Evolutionary conservation across 805 yeast species (phyloP).

Genomic region (Zygosaccharomyces bisporus): DNA sequence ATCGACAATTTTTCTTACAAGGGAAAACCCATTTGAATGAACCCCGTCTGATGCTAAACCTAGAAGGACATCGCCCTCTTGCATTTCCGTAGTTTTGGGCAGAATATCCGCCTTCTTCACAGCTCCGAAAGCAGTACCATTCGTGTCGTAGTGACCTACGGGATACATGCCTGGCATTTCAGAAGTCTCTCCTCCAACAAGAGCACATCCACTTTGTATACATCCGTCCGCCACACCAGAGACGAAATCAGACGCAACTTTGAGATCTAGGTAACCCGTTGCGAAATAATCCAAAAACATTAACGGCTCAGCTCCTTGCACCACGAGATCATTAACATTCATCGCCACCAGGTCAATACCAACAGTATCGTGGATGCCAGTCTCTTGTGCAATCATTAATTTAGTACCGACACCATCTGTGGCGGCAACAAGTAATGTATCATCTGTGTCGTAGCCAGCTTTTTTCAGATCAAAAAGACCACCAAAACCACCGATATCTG

Average conservation of each 20-base stretch:
- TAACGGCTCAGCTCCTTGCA: conserved; percentile 98
- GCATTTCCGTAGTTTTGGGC: conserved; percentile 68
- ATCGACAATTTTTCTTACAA: conserved; percentile 88
- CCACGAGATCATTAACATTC: conserved; percentile 97
- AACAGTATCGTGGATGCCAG: conserved; percentile 90
- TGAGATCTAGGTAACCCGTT: conserved; percentile 82
- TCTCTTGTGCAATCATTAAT: conserved; percentile 86
- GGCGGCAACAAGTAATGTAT: conserved; percentile 87
- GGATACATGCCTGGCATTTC: conserved; percentile 99
- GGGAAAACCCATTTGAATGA: conserved; percentile 95
- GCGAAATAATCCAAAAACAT: conserved; percentile 96
- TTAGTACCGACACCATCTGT: conserved; percentile 99
- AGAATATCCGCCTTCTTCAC: conserved; percentile 69
- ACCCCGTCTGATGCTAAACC: conserved; percentile 91
- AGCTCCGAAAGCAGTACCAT: conserved; percentile 98
- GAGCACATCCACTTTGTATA: conserved; percentile 90
- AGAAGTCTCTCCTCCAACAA: conserved; percentile 98
- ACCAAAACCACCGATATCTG: conserved; percentile 98
- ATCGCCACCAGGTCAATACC: conserved; percentile 98
- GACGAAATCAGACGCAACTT: conserved; percentile 82
- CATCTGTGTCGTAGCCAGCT: conserved; percentile 71
- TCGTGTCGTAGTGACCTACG: conserved; percentile 93
- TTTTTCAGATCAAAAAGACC: conserved; percentile 88
- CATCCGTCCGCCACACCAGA: conserved; percentile 97
- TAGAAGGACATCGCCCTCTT: conserved; percentile 72